Evolutionary conservation across 1,284 basidiomycete species (phyloP), one percentile per base, ranked within the genome.

Genomic region (Irpex sp.): DNA sequence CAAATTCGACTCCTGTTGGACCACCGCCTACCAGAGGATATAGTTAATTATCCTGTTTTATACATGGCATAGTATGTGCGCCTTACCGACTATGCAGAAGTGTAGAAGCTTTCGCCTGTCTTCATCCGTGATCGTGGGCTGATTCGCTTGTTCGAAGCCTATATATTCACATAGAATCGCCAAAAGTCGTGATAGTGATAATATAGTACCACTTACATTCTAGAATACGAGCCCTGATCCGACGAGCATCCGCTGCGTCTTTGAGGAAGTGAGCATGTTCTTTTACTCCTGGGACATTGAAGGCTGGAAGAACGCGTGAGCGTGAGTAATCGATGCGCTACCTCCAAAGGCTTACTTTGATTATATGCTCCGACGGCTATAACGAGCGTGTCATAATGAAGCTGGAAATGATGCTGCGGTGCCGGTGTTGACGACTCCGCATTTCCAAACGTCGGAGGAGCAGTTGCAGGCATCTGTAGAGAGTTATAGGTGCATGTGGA

Each of bases 361-460:
- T 85, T 87, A 74, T 95, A 95, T 59, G 89, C 87, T 0, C 94
- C 94, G 1, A 94, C 92, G 1, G 91, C 86, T 60, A 96, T 86
- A 54, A 96, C 85, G 5, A 97, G 82, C 73, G 91, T 92, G 76
- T 96, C 93, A 70, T 90, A 94, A 15, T 65, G 63, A 15, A 73
- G 59, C 54, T 58, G 75, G 75, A 63, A 94, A 58, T 11, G 79
- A 76, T 70, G 54, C 35, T 46, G 54, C 4, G n/a, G 49, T 57
- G 11, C 11, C 54, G 26, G 26, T 51, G n/a, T 26, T 35, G 17
- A 55, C 7, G 53, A 55, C 26, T 55, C 31, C 19, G 17, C 17
- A 47, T 13, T 58, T 37, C 15, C 61, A 74, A 57, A 75, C 74
- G 26, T 73, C 61, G 17, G 76, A 59, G 83, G 78, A 1, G 79